These are phyloP conservation scores for Aspergillus sp. DNA, from an alignment of 2,329 filamentous ascomycete genomes.

Conservation along the genomic window DNA sequence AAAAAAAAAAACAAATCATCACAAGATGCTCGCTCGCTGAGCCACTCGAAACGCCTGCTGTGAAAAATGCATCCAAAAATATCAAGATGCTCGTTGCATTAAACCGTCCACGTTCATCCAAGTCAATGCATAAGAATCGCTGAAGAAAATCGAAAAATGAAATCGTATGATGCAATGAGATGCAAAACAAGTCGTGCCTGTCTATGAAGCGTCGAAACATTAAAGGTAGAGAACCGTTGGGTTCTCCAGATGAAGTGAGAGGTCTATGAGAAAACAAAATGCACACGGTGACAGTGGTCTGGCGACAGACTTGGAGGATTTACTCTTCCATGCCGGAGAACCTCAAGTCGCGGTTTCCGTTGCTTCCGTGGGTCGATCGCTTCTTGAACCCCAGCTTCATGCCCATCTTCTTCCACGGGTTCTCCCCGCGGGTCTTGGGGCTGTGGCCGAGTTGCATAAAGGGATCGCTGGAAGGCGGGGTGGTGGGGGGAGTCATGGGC, in stretches of 20 bases:
- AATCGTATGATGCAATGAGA: constrained; percentile 10
- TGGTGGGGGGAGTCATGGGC: constrained; percentile 49
- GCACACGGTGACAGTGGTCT: not conserved
- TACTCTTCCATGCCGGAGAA: constrained; percentile 21
- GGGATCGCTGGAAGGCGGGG: constrained; percentile 44
- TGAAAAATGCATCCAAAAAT: too few species aligned
- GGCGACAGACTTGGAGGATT: not conserved
- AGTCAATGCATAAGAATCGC: not conserved
- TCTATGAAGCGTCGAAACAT: constrained; percentile 6
- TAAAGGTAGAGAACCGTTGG: not conserved
- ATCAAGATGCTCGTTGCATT: too few species aligned
- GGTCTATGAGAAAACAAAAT: not conserved
- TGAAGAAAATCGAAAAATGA: constrained; percentile 6
- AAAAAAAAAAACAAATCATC: too few species aligned
- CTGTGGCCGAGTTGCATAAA: constrained; percentile 26
- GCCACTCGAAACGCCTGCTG: too few species aligned
- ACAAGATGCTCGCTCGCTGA: too few species aligned
- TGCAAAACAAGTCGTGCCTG: constrained; percentile 11
- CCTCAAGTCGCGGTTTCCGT: constrained; percentile 19
- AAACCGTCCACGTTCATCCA: too few species aligned
- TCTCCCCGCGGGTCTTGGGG: constrained; percentile 40
- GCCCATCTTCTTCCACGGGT: constrained; percentile 51
- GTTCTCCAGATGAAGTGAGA: too few species aligned
- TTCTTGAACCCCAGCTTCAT: constrained; percentile 45
- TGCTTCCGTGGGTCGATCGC: constrained; percentile 21